Base-by-base conservation (phyloP, 176 grass and related monocot genomes). In the Raddia guianensis region DNA sequence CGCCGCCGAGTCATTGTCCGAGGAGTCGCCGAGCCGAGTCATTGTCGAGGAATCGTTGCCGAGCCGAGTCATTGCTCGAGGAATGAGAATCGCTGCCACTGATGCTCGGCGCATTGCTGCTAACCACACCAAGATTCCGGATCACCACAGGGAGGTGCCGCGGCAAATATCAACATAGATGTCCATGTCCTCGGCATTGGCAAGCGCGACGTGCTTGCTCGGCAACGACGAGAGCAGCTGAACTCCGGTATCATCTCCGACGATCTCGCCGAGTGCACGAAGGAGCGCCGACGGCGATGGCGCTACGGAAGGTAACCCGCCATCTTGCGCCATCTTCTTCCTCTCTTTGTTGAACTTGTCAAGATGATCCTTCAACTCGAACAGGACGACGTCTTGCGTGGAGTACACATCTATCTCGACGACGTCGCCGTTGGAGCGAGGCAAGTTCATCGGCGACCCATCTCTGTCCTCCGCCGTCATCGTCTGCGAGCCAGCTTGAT, bases 81-180 rank as follows among this genome's bases (percentile, higher is more conserved):
- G 74, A 88, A 37, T 73, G 46, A 3, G 53, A 59, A 58, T 80
- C 53, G 52, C 42, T 70, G 37, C 21, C n/a, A n/a, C n/a, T n/a
- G n/a, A n/a, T 33, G 51, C 48, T 57, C 12, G 65, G 66, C 40
- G 44, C 73, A 63, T 33, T 50, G 53, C 7, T 12, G 2, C 15
- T 72, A 48, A 18, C 49, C 7, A 52, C 70, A 9, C 9, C 79
- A 42, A 9, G 32, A 50, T 50, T 82, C 7, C 49, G 27, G n/a
- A 85, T 11, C 62, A 70, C 54, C 18, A 80, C 18, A 2, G 87
- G 2, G 87, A 89, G 63, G 82, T 63, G 55, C 65, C 56, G 40
- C 87, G 82, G 40, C 82, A 80, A 63, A 89, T 89, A 64, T 89
- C 87, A 6, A 81, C 68, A 4, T 81, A 62, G 27, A 62, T n/a